Conservation (phyloP, 805 yeast species). For the Candida nanaspora region DNA sequence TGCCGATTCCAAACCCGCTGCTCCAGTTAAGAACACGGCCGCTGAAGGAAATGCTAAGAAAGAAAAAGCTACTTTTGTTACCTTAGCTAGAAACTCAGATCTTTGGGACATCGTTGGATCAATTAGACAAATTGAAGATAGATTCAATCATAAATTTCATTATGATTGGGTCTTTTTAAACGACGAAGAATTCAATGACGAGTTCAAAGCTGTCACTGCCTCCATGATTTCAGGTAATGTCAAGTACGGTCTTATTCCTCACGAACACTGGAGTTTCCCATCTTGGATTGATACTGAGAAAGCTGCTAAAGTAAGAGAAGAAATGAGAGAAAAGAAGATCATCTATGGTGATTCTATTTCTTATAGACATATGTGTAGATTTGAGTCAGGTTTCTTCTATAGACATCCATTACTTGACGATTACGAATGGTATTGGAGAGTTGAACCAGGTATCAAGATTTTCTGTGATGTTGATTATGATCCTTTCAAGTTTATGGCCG, state of each 20-base stretch:
- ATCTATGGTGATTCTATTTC: conserved; percentile 63
- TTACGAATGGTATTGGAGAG: conserved; percentile 93
- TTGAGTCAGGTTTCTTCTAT: conserved; percentile 84
- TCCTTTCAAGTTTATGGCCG: conserved; percentile 75
- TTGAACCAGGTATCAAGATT: conserved; percentile 78
- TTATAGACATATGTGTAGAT: conserved; percentile 89
- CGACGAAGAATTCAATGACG: conserved; percentile 78
- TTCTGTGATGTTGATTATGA: conserved; percentile 81
- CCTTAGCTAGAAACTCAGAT: conserved; percentile 74
- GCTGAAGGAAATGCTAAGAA: conserved; percentile 16
- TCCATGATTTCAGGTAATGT: conserved; percentile 71
- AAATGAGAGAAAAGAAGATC: conserved; percentile 42
- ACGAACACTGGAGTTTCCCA: conserved; percentile 84
- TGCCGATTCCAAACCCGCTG: conserved; percentile 9
- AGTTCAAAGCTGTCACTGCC: conserved; percentile 62
- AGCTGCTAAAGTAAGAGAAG: conserved; percentile 50
- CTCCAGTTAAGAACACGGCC: neutral
- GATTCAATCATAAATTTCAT: conserved; percentile 73
- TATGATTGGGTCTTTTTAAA: conserved; percentile 96
- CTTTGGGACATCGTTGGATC: conserved; percentile 54
- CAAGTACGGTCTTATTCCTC: conserved; percentile 73
- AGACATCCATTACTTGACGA: conserved; percentile 66
- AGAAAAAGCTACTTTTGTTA: conserved; percentile 73
- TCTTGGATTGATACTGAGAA: conserved; percentile 68
- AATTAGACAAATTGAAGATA: conserved; percentile 75